Percentiles rank a stretch among this genome's conserved stretches.
Conservation (phyloP, 2,329 filamentous ascomycete species). For the Parastagonospora avenae region DNA sequence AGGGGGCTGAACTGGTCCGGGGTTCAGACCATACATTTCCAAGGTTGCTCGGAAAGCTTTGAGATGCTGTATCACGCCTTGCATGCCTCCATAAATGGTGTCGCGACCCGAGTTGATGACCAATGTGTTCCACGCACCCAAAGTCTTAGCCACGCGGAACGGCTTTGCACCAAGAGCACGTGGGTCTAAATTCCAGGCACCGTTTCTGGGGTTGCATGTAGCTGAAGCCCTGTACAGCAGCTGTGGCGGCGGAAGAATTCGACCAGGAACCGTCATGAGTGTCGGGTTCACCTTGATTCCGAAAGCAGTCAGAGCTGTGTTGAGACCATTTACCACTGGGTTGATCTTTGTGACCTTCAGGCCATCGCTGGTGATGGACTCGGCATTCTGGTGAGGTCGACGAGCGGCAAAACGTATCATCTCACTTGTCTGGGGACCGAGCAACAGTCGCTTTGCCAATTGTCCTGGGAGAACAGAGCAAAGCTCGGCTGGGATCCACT, state of each 20-base stretch:
- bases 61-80: constrained; percentile 12
- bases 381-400: constrained; percentile 34
- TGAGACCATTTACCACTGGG: constrained; percentile 24
- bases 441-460: constrained; percentile 30
- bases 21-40: constrained; percentile 27
- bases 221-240: constrained; percentile 61
- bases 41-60: constrained; percentile 22
- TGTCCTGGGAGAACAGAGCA: constrained; percentile 41
- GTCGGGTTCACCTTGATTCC: constrained; percentile 65
- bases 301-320: constrained; percentile 54
- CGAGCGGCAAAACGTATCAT: constrained; percentile 43
- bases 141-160: constrained; percentile 23
- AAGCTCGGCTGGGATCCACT: constrained; percentile 43
- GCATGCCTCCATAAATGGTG: constrained; percentile 23
- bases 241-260: constrained; percentile 66
- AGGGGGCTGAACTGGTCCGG: constrained; percentile 20
- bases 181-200: constrained; percentile 71
- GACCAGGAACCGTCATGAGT: constrained; percentile 74
- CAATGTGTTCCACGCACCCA: constrained; percentile 35
- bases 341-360: constrained; percentile 33
- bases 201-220: constrained; percentile 51
- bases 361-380: constrained; percentile 34
- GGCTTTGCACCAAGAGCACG: constrained; percentile 28
- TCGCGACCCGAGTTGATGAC: constrained; percentile 33
- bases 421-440: constrained; percentile 32